Evolutionary conservation across 352 stramenopile species (phyloP), one percentile per base, ranked within the genome.

Genomic region (Pythium apleroticum): DNA sequence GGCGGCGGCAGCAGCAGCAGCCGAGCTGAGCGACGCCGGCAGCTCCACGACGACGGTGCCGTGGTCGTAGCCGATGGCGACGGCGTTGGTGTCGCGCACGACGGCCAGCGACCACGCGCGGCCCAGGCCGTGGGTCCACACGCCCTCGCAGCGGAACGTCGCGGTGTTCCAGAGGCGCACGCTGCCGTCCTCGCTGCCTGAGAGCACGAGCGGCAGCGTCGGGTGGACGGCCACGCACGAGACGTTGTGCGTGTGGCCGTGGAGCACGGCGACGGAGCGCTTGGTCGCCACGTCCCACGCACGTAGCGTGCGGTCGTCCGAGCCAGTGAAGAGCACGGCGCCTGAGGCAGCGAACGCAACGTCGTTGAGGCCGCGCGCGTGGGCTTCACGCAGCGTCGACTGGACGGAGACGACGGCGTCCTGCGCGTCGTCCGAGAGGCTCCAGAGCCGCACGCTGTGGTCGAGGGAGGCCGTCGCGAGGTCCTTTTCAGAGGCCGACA

Each of bases 271-370:
- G 24, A 98, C 86, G 64, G 93, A 96, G 10, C 72, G 88, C 69
- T 97, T 97, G 10, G 92, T 98, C 82, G 96, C 66, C 74, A 98
- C 97, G 80, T 98, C 93, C 91, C 93, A 98, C 70, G 98, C 96
- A 50, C 96, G 95, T 17, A 98, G 80, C 27, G 89, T 97, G 31
- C 81, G 77, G 81, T 97, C 73, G 71, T 98, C 90, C 0, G 90
- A 85, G 24, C 89, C 90, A n/a, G 80, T 94, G 4, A 98, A 57
- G 63, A 98, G 86, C 68, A 97, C 97, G 4, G 92, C 89, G 57
- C 95, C 96, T 17, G 52, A 14, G 7, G 27, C 20, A 63, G 98
- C 91, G 72, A 97, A 98, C 69, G 97, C 91, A 22, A 98, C 73
- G 65, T 84, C 97, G 67, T 98, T 98, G 25, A 98, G 86, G 48